A percentile compares a stretch with the other conserved stretches of the same genome.
phyloP scores from a whole-genome alignment of 2,329 filamentous ascomycete species.

The Alternaria brassicae region DNA sequence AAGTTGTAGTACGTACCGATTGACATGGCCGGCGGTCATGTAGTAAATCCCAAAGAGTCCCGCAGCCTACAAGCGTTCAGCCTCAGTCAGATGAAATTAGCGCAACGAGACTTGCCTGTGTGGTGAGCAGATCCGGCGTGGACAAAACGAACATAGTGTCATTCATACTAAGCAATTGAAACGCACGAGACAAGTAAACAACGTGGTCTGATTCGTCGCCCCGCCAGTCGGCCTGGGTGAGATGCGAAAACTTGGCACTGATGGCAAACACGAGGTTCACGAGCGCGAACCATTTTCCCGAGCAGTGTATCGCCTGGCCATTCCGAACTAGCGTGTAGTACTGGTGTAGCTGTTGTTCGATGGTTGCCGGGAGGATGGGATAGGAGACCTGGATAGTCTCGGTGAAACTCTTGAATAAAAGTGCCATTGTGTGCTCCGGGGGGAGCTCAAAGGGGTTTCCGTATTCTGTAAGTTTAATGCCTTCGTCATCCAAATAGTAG shows the following conservation, averaged over 20 bases:
- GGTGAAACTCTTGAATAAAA: slow-evolving; percentile 40
- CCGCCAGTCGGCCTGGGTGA: slow-evolving; percentile 30
- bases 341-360: slow-evolving; percentile 13
- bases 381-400: slow-evolving; percentile 36
- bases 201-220: slow-evolving; percentile 36
- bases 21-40: slow-evolving; percentile 46
- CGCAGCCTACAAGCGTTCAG: slow-evolving; percentile 14
- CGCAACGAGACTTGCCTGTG: slow-evolving; percentile 18
- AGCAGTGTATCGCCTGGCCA: slow-evolving; percentile 5
- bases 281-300: slow-evolving; percentile 41
- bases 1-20: slow-evolving; percentile 1
- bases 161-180: slow-evolving; percentile 19
- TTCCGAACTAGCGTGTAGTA: slow-evolving; percentile 13
- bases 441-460: slow-evolving; percentile 16
- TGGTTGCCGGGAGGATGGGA: slow-evolving; percentile 25
- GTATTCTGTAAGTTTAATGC: slow-evolving; percentile 14
- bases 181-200: slow-evolving; percentile 39
- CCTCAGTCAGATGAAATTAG: slow-evolving; percentile 3
- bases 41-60: slow-evolving; percentile 49
- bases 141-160: slow-evolving; percentile 34
- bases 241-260: slow-evolving; percentile 42
- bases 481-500: slow-evolving; percentile 38
- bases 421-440: slow-evolving; percentile 21
- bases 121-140: slow-evolving; percentile 23
- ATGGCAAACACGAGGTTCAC: slow-evolving; percentile 53